Evolutionary conservation across 768 basidiomycete species (phyloP).

Genomic region (Tulasnella calospora): DNA sequence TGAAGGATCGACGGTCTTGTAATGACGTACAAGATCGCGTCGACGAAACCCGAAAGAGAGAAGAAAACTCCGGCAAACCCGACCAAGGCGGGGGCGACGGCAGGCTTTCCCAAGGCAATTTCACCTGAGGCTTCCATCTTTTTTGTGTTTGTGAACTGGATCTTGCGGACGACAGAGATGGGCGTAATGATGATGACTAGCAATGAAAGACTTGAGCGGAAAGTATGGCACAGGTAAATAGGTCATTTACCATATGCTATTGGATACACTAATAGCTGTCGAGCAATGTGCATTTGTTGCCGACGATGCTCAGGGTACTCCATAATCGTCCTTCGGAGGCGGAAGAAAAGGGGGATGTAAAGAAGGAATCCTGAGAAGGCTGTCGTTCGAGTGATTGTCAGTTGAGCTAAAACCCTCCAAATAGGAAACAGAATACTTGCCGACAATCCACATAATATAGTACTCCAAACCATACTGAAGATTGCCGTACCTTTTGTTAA

Average conservation of each 20-base stretch:
- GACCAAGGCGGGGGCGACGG: slow-evolving; percentile 37
- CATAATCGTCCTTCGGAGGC: slow-evolving; percentile 32
- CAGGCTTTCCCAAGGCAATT: not conserved
- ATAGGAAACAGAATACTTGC: not conserved
- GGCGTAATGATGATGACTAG: slow-evolving; percentile 36
- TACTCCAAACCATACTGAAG: slow-evolving; percentile 49
- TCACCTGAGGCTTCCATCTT: not conserved
- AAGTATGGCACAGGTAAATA: not conserved
- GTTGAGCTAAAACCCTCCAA: too few relatives aligned
- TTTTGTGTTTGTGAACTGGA: slow-evolving; percentile 34
- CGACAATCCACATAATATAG: slow-evolving; percentile 50
- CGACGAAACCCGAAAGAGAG: slow-evolving; percentile 46
- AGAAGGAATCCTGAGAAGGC: slow-evolving; percentile 42
- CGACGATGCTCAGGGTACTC: not conserved
- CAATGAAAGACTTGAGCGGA: not conserved
- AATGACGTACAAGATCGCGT: slow-evolving; percentile 40
- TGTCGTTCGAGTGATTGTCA: not conserved
- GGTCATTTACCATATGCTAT: not conserved
- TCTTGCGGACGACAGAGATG: slow-evolving; percentile 43
- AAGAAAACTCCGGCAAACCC: slow-evolving; percentile 43
- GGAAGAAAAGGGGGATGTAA: slow-evolving; percentile 46
- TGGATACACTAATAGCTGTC: not conserved
- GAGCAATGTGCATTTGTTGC: not conserved
- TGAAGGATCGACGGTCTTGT: slow-evolving; percentile 34
- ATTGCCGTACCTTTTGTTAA: slow-evolving; percentile 35